A percentile compares a stretch with the other conserved stretches of the same genome.
Evolutionary conservation across 1,284 basidiomycete genomes (phyloP).

Genomic region (Athelia psychrophila): DNA sequence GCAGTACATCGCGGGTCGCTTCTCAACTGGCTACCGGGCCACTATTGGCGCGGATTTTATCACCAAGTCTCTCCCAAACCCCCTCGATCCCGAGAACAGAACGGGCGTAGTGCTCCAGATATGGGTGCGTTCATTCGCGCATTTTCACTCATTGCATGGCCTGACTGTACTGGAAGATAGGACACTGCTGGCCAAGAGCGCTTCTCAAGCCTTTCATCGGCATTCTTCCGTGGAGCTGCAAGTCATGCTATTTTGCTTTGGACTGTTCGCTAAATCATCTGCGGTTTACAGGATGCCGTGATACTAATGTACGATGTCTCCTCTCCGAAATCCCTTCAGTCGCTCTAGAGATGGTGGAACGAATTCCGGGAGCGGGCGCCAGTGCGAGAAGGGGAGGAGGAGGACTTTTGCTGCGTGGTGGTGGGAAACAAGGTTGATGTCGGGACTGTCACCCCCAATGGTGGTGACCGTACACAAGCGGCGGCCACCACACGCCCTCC

Average conservation of each 20-base stretch:
- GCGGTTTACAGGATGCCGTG: constrained; percentile 49
- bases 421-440: constrained; percentile 83
- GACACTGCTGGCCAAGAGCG: constrained; percentile 83
- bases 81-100: constrained; percentile 43
- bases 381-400: constrained; percentile 59
- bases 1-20: constrained; percentile 39
- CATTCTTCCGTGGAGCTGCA: constrained; percentile 82
- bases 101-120: constrained; percentile 64
- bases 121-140: constrained; percentile 50
- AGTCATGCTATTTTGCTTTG: background rate
- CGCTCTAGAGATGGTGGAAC: constrained; percentile 79
- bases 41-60: constrained; percentile 87
- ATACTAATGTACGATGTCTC: constrained; percentile 81
- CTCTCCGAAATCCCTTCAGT: constrained; percentile 52
- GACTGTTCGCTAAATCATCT: background rate
- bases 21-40: constrained; percentile 74
- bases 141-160: constrained; percentile 8
- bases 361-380: constrained; percentile 69
- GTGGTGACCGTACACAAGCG: no score
- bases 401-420: constrained; percentile 68
- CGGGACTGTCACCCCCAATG: no score
- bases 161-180: constrained; percentile 28
- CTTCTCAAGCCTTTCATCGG: constrained; percentile 74
- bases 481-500: background rate
- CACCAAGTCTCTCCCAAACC: constrained; percentile 64